Base-by-base conservation (phyloP, 2,329 filamentous ascomycete genomes). In the Daldinia eschscholtzii region DNA sequence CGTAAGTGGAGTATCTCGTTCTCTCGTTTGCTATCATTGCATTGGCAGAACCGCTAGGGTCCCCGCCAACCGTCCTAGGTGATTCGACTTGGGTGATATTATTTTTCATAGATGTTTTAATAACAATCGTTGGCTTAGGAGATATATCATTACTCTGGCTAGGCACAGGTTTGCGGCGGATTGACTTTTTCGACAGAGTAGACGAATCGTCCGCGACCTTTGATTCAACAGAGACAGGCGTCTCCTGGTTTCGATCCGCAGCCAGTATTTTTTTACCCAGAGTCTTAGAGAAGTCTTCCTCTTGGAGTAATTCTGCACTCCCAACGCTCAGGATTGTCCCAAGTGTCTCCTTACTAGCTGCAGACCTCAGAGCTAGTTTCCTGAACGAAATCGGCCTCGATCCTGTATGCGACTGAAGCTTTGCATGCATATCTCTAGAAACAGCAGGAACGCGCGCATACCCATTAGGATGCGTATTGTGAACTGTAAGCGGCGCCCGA, bases 291-390 rank as follows among this genome's bases (percentile, higher is more conserved):
- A 68, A 50, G 30, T 70, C 70, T 37, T 72, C 72, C 39, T 74
- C 77, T 28, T 75, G 73, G 42, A 67, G 76, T 15, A 73, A 68
- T 52, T 85, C 83, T 18, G 82, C 75, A 56, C 83, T 86, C 5
- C 82, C 83, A 7, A 86, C 83, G 65, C 85, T 86, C 58, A 86
- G 73, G 18, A 86, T 85, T 0, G 84, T 86, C 58, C 83, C 83
- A 28, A 86, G 73, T 0, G 83, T 85, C 28, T 85, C 84, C 69
- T 81, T 81, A 72, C 82, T 85, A n/a, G 79, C 72, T 35, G 83
- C 80, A 0, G 78, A 76, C 50, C 79, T 81, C 52, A 84, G 70
- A 5, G 77, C 74, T 10, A 81, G 70, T 44, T 79, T 79, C 68
- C 80, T 82, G 1, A 79, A 76, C 13, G 78, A 74, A 56, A 78